Base-by-base conservation (phyloP, 352 stramenopile species). In the Pythium periplocum region DNA sequence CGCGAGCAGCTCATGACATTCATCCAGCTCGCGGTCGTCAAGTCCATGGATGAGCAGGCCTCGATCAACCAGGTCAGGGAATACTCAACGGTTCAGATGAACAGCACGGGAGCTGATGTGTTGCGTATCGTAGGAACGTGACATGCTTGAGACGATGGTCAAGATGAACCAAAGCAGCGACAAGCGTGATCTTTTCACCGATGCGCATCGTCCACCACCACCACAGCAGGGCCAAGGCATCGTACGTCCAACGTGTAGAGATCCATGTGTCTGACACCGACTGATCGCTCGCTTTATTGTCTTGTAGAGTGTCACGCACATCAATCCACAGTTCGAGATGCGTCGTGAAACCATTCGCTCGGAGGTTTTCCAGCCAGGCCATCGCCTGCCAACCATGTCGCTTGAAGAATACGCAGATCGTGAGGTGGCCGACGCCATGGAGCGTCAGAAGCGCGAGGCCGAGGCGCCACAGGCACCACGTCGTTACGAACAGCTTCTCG, bases 331-430 rank as follows among this genome's bases (percentile, higher is more conserved):
- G 68, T 86, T 95, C 59, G 78, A 91, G 54, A 93, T 95, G 78
- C 70, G 71, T n/a, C 77, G 78, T n/a, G 84, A 96, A 60, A 84
- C 73, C n/a, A 72, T 96, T 54, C 77, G 78, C 11, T 88, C 81
- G 39, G 57, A 77, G 6, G 95, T 99, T 26, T 99, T 99, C 75
- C 82, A 96, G 62, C 94, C 95, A 32, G 87, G 86, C n/a, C 96
- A 98, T 71, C 96, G 95, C 50, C 78, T 96, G 51, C 96, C 96
- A 11, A 99, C 95, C 17, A 98, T 98, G 90, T 89, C 87, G 43
- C 65, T 99, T 11, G 83, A 97, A 48, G 92, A 98, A 63, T 87
- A 98, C 52, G 96, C 77, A 4, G 86, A 98, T 41, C 69, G 73
- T 4, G 90, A 98, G 69, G 57, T 92, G 37, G 72, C 68, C 12